Evolutionary conservation across 345 rosid genomes (phyloP).

Genomic region (Camelina sativa): DNA sequence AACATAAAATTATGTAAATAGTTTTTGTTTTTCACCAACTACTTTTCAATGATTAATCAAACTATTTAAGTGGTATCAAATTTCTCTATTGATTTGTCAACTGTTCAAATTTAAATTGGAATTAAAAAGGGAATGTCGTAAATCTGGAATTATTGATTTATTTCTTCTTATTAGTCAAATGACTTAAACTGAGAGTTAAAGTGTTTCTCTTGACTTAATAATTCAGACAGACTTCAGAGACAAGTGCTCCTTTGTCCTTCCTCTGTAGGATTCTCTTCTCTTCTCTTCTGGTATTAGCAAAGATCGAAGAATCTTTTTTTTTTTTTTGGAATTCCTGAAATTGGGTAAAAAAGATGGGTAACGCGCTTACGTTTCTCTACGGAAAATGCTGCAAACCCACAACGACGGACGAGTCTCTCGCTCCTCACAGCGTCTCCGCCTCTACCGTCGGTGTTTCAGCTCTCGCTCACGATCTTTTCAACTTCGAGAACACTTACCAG

Average conservation of each 20-base stretch:
- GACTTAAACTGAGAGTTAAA: neutral
- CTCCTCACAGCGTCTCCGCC: constrained; percentile 65
- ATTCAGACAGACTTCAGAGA: too few species aligned
- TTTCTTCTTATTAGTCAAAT: neutral
- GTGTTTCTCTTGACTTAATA: neutral
- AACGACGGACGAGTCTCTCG: constrained; percentile 50
- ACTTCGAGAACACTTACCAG: constrained; percentile 82
- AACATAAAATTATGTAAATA: too few species aligned
- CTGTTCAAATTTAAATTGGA: too few species aligned
- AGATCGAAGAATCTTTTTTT: constrained; percentile 24
- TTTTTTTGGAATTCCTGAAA: neutral
- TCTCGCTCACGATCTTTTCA: constrained; percentile 76
- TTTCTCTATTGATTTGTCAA: too few species aligned
- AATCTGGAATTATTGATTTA: too few species aligned
- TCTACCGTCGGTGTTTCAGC: constrained; percentile 73
- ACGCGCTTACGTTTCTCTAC: constrained; percentile 53
- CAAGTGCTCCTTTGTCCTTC: neutral
- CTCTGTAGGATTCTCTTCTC: constrained; percentile 2
- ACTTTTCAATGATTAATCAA: too few species aligned
- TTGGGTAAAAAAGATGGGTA: constrained; percentile 52
- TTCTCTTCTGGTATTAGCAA: neutral
- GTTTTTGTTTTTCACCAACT: too few species aligned
- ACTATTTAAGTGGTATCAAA: too few species aligned
- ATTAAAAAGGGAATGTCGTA: too few species aligned
- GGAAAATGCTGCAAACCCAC: constrained; percentile 60